These are phyloP conservation scores for Lachnellula occidentalis DNA, from an alignment of 2,329 filamentous ascomycete genomes.

Conservation along the genomic window DNA sequence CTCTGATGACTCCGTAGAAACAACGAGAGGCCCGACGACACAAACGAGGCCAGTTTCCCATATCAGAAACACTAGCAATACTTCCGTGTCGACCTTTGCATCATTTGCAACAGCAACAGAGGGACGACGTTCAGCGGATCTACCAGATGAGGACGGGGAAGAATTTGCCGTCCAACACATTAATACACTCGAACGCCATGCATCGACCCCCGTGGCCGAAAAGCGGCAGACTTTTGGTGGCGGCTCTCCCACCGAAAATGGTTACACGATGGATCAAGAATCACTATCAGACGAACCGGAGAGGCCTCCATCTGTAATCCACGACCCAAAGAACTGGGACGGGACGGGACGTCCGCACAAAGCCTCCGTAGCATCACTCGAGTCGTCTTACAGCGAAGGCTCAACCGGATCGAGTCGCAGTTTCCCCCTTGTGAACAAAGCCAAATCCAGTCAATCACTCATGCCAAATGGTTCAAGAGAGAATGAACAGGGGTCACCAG, in stretches of 20 bases:
- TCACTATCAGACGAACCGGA: conserved; percentile 5
- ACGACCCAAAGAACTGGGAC: conserved; percentile 13
- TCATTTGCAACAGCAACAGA: conserved; percentile 61
- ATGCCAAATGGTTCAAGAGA: conserved; percentile 11
- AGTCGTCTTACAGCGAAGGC: conserved; percentile 39
- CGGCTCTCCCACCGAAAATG: conserved; percentile 5
- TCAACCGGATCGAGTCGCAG: conserved; percentile 52
- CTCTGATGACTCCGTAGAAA: conserved; percentile 58
- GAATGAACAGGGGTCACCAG: conserved; percentile 23
- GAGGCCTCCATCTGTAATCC: conserved; percentile 14
- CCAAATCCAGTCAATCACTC: conserved; percentile 29
- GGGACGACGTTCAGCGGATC: conserved; percentile 34
- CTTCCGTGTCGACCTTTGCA: conserved; percentile 54
- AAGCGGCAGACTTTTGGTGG: conserved; percentile 29
- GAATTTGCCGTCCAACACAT: conserved; percentile 35
- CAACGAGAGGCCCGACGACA: conserved; percentile 45
- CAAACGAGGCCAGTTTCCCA: conserved; percentile 29
- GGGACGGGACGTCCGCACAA: conserved; percentile 36
- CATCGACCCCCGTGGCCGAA: conserved; percentile 14
- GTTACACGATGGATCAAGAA: conserved; percentile 7
- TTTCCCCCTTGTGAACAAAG: conserved; percentile 54
- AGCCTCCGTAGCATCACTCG: conserved; percentile 48
- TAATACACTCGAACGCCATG: background rate
- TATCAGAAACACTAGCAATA: conserved; percentile 48
- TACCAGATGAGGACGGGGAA: conserved; percentile 36